Conservation (phyloP, 805 yeast genomes). For the Candida peoriensis region DNA sequence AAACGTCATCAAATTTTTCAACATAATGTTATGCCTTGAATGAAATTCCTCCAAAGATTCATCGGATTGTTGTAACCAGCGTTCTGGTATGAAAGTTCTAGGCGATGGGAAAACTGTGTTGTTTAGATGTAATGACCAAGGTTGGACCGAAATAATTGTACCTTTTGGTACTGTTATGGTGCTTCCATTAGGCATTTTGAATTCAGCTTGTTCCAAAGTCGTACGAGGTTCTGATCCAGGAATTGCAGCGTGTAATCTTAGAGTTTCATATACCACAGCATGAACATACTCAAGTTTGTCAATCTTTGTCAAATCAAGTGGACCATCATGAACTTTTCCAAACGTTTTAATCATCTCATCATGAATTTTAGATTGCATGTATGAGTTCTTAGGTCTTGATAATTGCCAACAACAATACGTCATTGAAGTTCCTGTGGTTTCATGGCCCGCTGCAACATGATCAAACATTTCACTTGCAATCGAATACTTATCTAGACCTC, state of each 20-base stretch:
- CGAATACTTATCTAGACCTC: conserved; percentile 23
- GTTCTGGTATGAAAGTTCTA: conserved; percentile 47
- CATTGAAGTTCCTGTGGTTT: conserved; percentile 65
- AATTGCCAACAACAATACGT: conserved; percentile 55
- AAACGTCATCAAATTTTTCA: conserved; percentile 56
- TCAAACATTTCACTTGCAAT: conserved; percentile 51
- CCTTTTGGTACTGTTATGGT: conserved; percentile 41
- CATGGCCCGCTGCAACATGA: conserved; percentile 74
- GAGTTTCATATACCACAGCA: conserved; percentile 58
- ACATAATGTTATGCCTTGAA: conserved; percentile 39
- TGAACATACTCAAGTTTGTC: conserved; percentile 54
- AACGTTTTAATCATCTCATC: conserved; percentile 38
- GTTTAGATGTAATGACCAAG: conserved; percentile 58
- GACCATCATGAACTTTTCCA: conserved; percentile 26
- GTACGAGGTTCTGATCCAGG: conserved; percentile 72
- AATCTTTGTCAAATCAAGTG: conserved; percentile 31
- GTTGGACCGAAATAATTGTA: conserved; percentile 57
- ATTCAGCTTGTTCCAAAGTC: conserved; percentile 23
- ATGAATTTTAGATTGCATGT: conserved; percentile 42
- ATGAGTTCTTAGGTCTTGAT: conserved; percentile 42
- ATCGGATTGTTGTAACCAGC: conserved; percentile 47
- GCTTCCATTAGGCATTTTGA: conserved; percentile 15
- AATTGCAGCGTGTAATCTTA: conserved; percentile 61
- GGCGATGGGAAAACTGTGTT: conserved; percentile 41
- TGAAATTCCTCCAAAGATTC: conserved; percentile 32